A percentile compares a stretch with the other conserved stretches of the same genome.
Evolutionary conservation across 331 rosid species (phyloP).

Genomic region (Arachis monticola): DNA sequence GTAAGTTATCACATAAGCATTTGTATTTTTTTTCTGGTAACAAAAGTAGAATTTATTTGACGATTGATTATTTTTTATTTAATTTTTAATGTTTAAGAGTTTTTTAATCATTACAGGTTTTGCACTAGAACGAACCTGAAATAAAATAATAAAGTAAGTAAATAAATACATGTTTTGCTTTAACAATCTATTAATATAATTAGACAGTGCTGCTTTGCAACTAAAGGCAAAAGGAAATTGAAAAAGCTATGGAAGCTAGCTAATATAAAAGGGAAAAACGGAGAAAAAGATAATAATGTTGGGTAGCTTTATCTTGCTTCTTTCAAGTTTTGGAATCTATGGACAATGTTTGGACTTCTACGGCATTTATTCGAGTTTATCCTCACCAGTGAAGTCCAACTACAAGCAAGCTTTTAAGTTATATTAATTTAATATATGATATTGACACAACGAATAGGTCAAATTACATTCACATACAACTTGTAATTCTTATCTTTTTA

Average conservation of each 20-base stretch:
- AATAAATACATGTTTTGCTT: neutral
- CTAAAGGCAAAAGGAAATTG: slow-evolving; percentile 6
- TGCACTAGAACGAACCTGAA: no score
- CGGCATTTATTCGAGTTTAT: slow-evolving; percentile 44
- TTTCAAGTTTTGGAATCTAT: slow-evolving; percentile 47
- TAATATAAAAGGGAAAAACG: slow-evolving; percentile 1
- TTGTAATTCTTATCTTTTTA: neutral
- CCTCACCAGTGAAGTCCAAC: slow-evolving; percentile 33
- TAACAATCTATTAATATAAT: neutral
- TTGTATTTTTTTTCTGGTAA: no score
- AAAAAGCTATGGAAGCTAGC: slow-evolving; percentile 2
- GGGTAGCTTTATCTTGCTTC: slow-evolving; percentile 40
- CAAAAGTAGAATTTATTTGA: no score
- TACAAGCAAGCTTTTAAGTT: neutral
- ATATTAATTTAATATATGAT: neutral
- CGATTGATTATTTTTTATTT: no score
- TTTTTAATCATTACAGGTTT: no score
- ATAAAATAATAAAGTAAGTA: no score
- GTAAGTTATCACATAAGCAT: no score
- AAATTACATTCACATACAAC: neutral
- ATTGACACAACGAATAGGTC: neutral
- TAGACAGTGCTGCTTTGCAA: slow-evolving; percentile 30
- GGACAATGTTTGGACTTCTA: slow-evolving; percentile 42
- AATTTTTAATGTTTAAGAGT: no score
- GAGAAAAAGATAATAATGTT: slow-evolving; percentile 8